phyloP scores from a whole-genome alignment of 2,329 filamentous ascomycete genomes.

The Diaporthe sp. region DNA sequence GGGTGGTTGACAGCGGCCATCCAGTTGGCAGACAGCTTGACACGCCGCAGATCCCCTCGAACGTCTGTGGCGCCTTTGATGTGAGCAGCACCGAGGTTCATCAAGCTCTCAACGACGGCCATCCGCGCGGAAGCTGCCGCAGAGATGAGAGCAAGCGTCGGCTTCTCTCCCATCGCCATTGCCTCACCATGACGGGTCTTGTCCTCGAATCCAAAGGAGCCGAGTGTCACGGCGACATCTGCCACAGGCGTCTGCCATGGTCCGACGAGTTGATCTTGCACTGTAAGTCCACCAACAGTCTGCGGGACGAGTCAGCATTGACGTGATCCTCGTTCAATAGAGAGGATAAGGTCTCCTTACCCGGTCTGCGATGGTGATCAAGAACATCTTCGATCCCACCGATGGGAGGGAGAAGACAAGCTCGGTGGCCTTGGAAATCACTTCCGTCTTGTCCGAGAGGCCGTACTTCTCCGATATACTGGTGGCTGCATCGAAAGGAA shows the following conservation, averaged over 20 bases:
- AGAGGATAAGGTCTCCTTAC: constrained; percentile 6
- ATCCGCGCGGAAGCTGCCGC: constrained; percentile 92
- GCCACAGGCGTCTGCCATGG: constrained; percentile 96
- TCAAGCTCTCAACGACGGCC: constrained; percentile 93
- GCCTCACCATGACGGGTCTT: constrained; percentile 88
- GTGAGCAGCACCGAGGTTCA: constrained; percentile 89
- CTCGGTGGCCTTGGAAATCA: constrained; percentile 75
- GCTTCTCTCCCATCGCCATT: constrained; percentile 98
- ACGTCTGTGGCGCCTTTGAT: constrained; percentile 55
- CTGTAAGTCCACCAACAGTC: constrained; percentile 89
- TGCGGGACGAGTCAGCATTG: constrained; percentile 15
- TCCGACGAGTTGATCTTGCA: constrained; percentile 94
- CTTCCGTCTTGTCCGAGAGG: constrained; percentile 34
- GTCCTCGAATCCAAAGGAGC: constrained; percentile 75
- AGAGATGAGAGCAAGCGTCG: constrained; percentile 89
- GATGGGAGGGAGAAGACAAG: constrained; percentile 87
- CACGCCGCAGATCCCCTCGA: constrained; percentile 79
- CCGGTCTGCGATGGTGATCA: constrained; percentile 96
- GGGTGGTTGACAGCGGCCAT: constrained; percentile 97
- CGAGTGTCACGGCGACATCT: constrained; percentile 93
- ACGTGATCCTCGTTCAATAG: background rate
- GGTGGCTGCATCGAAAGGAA: constrained; percentile 76
- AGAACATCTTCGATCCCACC: constrained; percentile 96
- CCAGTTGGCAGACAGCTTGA: constrained; percentile 97
- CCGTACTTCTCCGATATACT: constrained; percentile 77